Conservation (phyloP, 805 yeast genomes). For the Ogataea zsoltii region DNA sequence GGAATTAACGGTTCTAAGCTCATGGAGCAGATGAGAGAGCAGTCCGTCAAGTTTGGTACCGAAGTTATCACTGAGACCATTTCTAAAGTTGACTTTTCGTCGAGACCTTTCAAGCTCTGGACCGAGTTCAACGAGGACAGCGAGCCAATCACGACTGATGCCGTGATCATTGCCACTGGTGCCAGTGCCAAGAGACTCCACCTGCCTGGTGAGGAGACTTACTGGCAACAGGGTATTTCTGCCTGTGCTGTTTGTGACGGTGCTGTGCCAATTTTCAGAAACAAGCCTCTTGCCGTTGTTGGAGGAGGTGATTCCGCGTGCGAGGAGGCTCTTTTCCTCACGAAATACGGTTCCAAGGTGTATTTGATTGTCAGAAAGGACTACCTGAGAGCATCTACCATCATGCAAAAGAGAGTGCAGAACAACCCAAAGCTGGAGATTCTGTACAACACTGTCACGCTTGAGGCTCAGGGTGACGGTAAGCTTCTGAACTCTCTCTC, state of each 20-base stretch:
- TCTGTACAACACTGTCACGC: slow-evolving; percentile 79
- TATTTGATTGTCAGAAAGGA: slow-evolving; percentile 93
- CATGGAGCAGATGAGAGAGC: slow-evolving; percentile 94
- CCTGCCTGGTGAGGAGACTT: slow-evolving; percentile 94
- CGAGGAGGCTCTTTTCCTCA: slow-evolving; percentile 95
- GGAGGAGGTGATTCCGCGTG: slow-evolving; percentile 99
- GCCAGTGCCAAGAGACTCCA: slow-evolving; percentile 95
- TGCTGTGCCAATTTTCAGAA: slow-evolving; percentile 98
- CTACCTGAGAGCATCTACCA: slow-evolving; percentile 88
- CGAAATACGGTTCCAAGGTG: slow-evolving; percentile 97
- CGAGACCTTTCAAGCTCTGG: slow-evolving; percentile 95
- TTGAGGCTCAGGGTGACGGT: slow-evolving; percentile 94
- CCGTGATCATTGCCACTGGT: slow-evolving; percentile 93
- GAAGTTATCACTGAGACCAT: slow-evolving; percentile 94
- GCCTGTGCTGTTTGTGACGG: slow-evolving; percentile 99
- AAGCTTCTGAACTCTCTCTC: slow-evolving; percentile 67
- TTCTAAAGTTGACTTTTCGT: slow-evolving; percentile 84
- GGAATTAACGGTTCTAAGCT: slow-evolving; percentile 85
- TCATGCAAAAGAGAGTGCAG: slow-evolving; percentile 93
- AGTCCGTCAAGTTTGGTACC: slow-evolving; percentile 86
- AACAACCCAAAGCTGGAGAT: slow-evolving; percentile 88
- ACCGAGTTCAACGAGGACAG: slow-evolving; percentile 91
- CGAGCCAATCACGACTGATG: slow-evolving; percentile 90
- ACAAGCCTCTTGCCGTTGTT: slow-evolving; percentile 94
- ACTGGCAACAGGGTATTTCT: slow-evolving; percentile 99